Percentiles rank a stretch among this genome's conserved stretches.
Evolutionary conservation across 1,284 basidiomycete genomes (phyloP).

Genomic region (Microbotryum intermedium): DNA sequence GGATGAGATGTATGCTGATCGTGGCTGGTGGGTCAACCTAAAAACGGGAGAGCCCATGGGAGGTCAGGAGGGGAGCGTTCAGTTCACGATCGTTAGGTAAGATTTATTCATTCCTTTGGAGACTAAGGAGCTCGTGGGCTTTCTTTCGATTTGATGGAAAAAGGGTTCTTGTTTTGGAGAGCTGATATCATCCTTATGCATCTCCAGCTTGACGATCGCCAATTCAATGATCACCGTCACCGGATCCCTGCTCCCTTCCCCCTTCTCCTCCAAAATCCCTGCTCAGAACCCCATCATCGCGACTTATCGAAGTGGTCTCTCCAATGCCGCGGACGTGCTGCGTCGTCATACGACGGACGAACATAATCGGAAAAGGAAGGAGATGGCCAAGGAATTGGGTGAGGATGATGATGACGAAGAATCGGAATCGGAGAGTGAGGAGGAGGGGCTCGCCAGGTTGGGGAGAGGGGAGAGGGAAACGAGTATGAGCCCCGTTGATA

Average conservation of each 20-base stretch:
- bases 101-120: constrained; percentile 34
- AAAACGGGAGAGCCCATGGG: constrained; percentile 64
- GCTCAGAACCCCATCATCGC: no score
- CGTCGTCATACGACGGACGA: no score
- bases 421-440: background rate
- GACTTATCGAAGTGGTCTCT: no score
- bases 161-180: background rate
- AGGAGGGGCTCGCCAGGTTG: no score
- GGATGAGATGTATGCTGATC: constrained; percentile 23
- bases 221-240: constrained; percentile 91
- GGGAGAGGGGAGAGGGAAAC: no score
- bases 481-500: background rate
- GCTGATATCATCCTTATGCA: background rate
- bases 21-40: constrained; percentile 73
- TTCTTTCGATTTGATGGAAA: no score
- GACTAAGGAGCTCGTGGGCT: no score
- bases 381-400: no score
- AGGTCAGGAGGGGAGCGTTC: constrained; percentile 57
- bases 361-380: no score
- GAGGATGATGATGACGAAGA: constrained; percentile 1
- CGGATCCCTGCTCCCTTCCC: constrained; percentile 78
- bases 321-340: no score
- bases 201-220: constrained; percentile 69
- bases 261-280: constrained; percentile 55
- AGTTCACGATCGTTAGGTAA: constrained; percentile 86